Base-by-base conservation (phyloP, 768 basidiomycete genomes). In the Pisolithus orientalis region DNA sequence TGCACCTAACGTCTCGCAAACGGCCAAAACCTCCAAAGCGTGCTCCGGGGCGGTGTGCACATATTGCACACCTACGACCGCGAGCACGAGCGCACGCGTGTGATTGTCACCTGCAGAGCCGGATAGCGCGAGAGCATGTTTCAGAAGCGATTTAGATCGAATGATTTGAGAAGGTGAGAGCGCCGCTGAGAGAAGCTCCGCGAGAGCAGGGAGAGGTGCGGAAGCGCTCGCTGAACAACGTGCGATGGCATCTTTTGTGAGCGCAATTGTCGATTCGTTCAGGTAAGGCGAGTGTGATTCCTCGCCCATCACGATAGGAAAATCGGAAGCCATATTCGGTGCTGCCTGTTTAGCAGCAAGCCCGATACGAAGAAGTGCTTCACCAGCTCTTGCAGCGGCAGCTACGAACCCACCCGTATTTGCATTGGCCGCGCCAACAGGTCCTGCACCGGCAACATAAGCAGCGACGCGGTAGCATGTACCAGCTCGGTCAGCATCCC, bases 11-110 rank as follows among this genome's bases (percentile, higher is more conserved):
- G 83, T 82, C 59, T 85, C 85, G 44, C 82, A 84, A 3, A 84
- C 82, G 11, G 71, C 72, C 2, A 91, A 67, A 72, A 88, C 85
- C 49, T 75, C 70, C 61, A 75, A 71, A 6, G 88, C 87, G 54
- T 89, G 82, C n/a, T 82, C 80, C 3, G 74, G 74, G 0, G 85
- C 78, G 0, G 88, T 89, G 52, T 87, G 79, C 28, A 85, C 59
- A 55, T 88, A 90, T 56, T 89, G 84, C 27, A 83, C 76, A 1
- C 87, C 76, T 10, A 84, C 77, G 16, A 90, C 73, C 2, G 84
- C 80, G 16, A 90, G 72, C 3, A 89, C 72, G 1, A 88, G 69
- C 11, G 85, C 85, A 8, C 87, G 83, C 17, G 89, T 68, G 61
- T 90, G 79, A 55, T 88, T 90, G 54, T 90, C 88, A 17, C 77